A percentile compares a stretch with the other conserved stretches of the same genome.
Evolutionary conservation across 768 basidiomycete species (phyloP).

Genomic region (Termitomyces sp.): DNA sequence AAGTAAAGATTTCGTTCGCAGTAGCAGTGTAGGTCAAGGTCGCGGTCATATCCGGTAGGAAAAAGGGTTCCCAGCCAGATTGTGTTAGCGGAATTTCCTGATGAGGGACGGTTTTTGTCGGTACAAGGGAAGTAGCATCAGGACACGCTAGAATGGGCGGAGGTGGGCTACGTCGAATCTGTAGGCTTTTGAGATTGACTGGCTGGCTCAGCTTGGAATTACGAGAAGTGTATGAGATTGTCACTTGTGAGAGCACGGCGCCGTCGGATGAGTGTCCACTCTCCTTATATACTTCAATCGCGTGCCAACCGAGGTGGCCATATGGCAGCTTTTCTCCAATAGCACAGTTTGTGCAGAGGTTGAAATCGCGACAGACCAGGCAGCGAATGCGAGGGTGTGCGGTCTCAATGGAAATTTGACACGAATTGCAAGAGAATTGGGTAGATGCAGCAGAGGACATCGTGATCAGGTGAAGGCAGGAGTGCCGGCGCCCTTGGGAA

Average conservation of each 20-base stretch:
- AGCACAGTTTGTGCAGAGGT: constrained; percentile 16
- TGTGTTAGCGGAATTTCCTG: background rate
- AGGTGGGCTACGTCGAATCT: background rate
- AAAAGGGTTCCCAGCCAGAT: constrained; percentile 17
- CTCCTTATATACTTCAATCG: constrained; percentile 14
- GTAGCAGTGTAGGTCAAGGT: constrained; percentile 15
- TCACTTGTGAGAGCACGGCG: constrained; percentile 11
- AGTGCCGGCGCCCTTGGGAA: background rate
- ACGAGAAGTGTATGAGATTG: background rate
- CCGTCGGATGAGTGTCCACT: constrained; percentile 6
- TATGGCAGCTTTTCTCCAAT: constrained; percentile 13
- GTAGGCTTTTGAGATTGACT: background rate
- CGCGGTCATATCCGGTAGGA: constrained; percentile 11
- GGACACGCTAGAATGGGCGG: background rate
- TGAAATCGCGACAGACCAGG: constrained; percentile 11
- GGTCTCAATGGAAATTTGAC: constrained; percentile 5
- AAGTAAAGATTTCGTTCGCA: constrained; percentile 16
- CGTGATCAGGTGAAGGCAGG: background rate
- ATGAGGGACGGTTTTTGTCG: background rate
- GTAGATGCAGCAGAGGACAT: background rate
- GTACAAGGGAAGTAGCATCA: background rate
- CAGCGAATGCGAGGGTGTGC: constrained; percentile 13
- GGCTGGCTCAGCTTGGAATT: background rate
- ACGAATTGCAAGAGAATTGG: constrained; percentile 13
- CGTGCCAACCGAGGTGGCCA: constrained; percentile 9